Evolutionary conservation across 2,329 filamentous ascomycete genomes (phyloP).

Genomic region (Alternaria dauci): DNA sequence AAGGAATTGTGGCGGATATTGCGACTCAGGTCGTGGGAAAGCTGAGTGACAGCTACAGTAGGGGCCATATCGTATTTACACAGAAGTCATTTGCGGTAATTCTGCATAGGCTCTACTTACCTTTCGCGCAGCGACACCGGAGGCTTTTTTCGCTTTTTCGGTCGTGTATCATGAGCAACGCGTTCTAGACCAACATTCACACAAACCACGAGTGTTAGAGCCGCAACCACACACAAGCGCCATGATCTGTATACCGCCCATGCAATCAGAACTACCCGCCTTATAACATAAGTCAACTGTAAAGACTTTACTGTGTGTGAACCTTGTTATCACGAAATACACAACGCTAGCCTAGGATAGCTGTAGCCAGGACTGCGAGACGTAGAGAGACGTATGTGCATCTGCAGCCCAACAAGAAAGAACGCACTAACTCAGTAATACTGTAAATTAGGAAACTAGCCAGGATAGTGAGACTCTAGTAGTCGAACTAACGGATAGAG

Average conservation of each 20-base stretch:
- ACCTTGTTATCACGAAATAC: not conserved
- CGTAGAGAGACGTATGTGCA: not conserved
- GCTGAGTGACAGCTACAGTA: not conserved
- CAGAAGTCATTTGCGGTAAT: not conserved
- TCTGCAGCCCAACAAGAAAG: not conserved
- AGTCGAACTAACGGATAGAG: not conserved
- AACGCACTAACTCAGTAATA: not conserved
- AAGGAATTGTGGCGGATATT: not conserved
- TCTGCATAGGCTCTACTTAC: not conserved
- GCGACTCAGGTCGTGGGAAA: not conserved
- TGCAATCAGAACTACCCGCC: not conserved
- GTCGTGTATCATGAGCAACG: conserved; percentile 1
- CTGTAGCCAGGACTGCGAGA: not conserved
- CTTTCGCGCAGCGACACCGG: not conserved
- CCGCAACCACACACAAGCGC: not conserved
- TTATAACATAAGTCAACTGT: not conserved
- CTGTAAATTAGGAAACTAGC: not conserved
- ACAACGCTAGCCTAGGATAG: not conserved
- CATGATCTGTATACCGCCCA: not conserved
- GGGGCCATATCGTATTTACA: not conserved
- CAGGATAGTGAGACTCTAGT: not conserved
- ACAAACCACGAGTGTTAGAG: not conserved
- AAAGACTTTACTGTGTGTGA: not conserved
- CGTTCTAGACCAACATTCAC: not conserved
- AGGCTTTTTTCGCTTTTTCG: not conserved